Percentiles rank a stretch among this genome's conserved stretches.
Conservation (phyloP, 2,329 filamentous ascomycete genomes). For the Phialophora verrucosa region DNA sequence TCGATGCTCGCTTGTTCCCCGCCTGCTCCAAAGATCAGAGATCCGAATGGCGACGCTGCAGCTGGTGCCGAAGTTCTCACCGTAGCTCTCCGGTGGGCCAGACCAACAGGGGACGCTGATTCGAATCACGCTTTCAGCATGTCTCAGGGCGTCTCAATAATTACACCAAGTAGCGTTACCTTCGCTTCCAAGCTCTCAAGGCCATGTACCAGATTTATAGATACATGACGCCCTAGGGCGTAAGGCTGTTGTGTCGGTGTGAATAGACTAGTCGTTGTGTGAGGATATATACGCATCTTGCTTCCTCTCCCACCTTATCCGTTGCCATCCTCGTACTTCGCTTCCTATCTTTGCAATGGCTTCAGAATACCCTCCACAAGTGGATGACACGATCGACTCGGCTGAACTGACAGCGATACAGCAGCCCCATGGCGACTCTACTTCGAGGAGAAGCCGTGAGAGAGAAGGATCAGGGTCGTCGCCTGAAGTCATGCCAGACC, state of each 20-base stretch:
- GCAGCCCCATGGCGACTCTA: background rate
- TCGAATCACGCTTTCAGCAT: background rate
- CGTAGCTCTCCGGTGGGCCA: background rate
- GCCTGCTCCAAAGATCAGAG: background rate
- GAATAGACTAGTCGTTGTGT: background rate
- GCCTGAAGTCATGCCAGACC: background rate
- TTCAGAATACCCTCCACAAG: background rate
- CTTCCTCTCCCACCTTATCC: background rate
- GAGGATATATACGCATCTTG: background rate
- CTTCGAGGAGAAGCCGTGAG: background rate
- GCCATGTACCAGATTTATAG: background rate
- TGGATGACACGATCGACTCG: conserved; percentile 5
- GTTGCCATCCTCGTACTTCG: background rate
- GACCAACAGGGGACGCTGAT: background rate
- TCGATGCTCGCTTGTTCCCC: conserved; percentile 3
- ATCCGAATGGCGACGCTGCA: background rate
- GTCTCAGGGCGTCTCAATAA: background rate
- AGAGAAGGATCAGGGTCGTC: background rate
- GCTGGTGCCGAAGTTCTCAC: background rate
- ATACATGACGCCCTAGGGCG: background rate
- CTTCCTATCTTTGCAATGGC: background rate
- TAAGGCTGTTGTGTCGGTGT: background rate
- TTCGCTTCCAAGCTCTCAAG: background rate
- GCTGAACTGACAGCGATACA: background rate
- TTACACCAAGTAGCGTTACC: background rate